A percentile compares a stretch with the other conserved stretches of the same genome.
Evolutionary conservation across 805 yeast genomes (phyloP).

Genomic region (Lipomyces yamadae): DNA sequence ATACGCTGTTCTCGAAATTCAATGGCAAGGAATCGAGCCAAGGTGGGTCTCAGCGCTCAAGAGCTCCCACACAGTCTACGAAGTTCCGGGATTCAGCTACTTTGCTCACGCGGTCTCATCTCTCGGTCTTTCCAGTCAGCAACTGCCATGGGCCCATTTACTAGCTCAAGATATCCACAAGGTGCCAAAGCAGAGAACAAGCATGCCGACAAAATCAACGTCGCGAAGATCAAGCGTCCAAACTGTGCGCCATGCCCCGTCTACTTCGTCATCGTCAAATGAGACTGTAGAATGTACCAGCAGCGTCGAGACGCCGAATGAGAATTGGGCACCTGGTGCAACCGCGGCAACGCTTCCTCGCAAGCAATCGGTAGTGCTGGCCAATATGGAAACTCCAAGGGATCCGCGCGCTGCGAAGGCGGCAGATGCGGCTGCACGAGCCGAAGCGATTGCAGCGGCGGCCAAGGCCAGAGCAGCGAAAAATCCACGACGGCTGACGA

Average conservation of each 20-base stretch:
- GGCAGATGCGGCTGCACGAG: constrained; percentile 7
- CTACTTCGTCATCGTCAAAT: constrained; percentile 29
- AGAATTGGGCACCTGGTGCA: constrained; percentile 18
- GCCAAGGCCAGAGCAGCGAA: constrained; percentile 14
- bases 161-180: constrained; percentile 55
- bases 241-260: constrained; percentile 9
- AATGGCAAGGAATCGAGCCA: constrained; percentile 52
- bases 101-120: constrained; percentile 46
- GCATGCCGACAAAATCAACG: constrained; percentile 7
- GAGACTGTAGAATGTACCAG: constrained; percentile 21
- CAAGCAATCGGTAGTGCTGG: constrained; percentile 5
- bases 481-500: constrained; percentile 14
- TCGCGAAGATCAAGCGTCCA: constrained; percentile 10
- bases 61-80: constrained; percentile 55
- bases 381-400: background rate
- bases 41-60: constrained; percentile 49
- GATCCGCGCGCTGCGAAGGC: background rate
- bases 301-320: constrained; percentile 33
- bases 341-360: background rate
- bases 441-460: constrained; percentile 14
- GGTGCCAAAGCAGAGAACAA: constrained; percentile 45
- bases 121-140: constrained; percentile 44
- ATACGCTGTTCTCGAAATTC: constrained; percentile 55
- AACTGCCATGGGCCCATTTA: constrained; percentile 51
- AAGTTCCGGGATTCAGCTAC: constrained; percentile 51